Percentiles rank a stretch among this genome's conserved stretches.
These are phyloP conservation scores for Pyrenula massariospora DNA, from an alignment of 495 filamentous ascomycete genomes.

Conservation along the genomic window DNA sequence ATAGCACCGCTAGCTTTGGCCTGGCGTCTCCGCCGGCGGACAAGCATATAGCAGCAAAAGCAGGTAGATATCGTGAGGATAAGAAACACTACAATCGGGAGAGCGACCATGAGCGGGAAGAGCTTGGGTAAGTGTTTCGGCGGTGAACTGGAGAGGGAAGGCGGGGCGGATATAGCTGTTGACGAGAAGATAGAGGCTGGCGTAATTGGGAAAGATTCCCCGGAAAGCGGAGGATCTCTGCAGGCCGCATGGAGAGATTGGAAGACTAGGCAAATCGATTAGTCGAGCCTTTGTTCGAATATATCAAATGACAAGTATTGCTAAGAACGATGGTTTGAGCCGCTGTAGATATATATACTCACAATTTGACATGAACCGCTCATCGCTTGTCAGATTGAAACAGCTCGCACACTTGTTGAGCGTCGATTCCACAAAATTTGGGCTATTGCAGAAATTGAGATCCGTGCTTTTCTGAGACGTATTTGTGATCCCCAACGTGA, in stretches of 20 bases:
- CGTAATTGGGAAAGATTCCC: constrained; percentile 25
- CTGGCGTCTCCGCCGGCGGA: constrained; percentile 11
- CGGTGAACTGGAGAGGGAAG: constrained; percentile 11
- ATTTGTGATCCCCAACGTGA: constrained; percentile 20
- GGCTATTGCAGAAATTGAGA: constrained; percentile 19
- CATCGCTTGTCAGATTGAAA: constrained; percentile 28
- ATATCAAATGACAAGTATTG: no score
- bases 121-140: constrained; percentile 12
- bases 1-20: not conserved
- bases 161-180: constrained; percentile 25
- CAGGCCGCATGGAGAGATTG: constrained; percentile 38
- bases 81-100: constrained; percentile 32
- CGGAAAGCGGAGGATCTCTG: constrained; percentile 23
- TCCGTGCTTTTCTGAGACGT: constrained; percentile 19
- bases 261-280: constrained; percentile 26
- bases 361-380: constrained; percentile 40
- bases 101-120: constrained; percentile 30
- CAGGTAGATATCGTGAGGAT: constrained; percentile 17
- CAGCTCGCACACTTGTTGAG: constrained; percentile 32
- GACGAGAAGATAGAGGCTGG: constrained; percentile 33
- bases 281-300: no score
- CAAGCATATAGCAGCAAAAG: constrained; percentile 28
- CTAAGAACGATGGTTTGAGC: not conserved
- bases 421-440: constrained; percentile 27
- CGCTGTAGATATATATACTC: constrained; percentile 5